Evolutionary conservation across 169 alveolate genomes (phyloP), one percentile per base, ranked within the genome.

Genomic region (Plasmodium coatneyi): DNA sequence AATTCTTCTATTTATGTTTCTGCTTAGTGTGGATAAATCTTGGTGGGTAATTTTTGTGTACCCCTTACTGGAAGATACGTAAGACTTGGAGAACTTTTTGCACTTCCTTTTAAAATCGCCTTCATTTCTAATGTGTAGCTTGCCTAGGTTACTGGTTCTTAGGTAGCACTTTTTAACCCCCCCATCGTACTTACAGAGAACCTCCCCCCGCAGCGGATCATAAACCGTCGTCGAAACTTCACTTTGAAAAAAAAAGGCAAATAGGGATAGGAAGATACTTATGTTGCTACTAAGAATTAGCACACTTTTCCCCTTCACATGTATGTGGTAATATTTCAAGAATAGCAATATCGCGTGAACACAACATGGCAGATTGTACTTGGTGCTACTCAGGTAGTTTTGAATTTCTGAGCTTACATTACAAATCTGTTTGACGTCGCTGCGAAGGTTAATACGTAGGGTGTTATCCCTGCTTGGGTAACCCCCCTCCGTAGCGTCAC

Each of bases 201-300:
- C 66, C 22, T 84, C 14, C 66, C 93, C 93, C n/a, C 6, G 74
- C 22, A 84, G 16, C 14, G 93, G 80, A 74, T 84, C 84, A 84
- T 84, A 84, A 32, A 84, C 93, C 14, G 82, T 72, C 12, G 93
- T 84, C 5, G 93, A 84, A 49, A 84, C 79, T 2, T 76, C 70
- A 71, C 56, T 36, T 49, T n/a, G 28, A 9, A 74, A 74, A 84
- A 84, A 84, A 30, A 74, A 74, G n/a, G 60, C 43, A 84, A 84
- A 84, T 25, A 84, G 79, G 14, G 86, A 30, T 49, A 84, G 43
- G 78, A 74, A 84, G 36, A 84, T 84, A 28, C 80, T 84, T 74
- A 84, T 70, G 66, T 84, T 84, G 41, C 80, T 84, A 74, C 79
- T 84, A 70, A 84, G 25, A 84, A 84, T 84, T 60, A 84, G 32